Evolutionary conservation across 75 land plant species (phyloP).

Genomic region (Selaginella tamariscina): DNA sequence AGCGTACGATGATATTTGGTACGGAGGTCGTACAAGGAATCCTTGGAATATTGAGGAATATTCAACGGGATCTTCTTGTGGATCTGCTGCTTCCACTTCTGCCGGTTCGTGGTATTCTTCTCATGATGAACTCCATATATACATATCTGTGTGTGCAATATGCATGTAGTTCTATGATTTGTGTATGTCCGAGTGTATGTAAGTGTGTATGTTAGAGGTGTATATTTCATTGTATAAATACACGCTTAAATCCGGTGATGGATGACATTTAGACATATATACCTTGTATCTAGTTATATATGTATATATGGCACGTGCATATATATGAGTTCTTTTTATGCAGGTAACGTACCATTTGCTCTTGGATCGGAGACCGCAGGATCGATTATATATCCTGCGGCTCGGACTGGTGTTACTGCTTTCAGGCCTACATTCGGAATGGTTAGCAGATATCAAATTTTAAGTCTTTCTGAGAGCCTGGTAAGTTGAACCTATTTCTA

Average conservation of each 20-base stretch:
- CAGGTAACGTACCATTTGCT: slow-evolving; percentile 72
- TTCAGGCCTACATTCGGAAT: slow-evolving; percentile 73
- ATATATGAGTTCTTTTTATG: neutral
- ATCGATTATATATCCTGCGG: slow-evolving; percentile 60
- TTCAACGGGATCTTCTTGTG: slow-evolving; percentile 67
- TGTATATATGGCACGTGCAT: too few species aligned
- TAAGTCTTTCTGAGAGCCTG: slow-evolving; percentile 74
- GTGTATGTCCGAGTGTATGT: too few species aligned
- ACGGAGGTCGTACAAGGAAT: slow-evolving; percentile 72
- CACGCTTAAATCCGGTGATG: too few species aligned
- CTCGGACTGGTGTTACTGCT: slow-evolving; percentile 76
- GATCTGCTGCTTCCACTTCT: slow-evolving; percentile 72
- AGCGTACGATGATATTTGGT: slow-evolving; percentile 83
- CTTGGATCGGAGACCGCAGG: slow-evolving; percentile 79
- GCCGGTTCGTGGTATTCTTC: slow-evolving; percentile 40
- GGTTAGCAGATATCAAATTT: slow-evolving; percentile 60
- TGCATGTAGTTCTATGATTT: neutral
- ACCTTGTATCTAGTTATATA: too few species aligned
- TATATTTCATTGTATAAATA: too few species aligned
- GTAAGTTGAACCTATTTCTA: slow-evolving; percentile 20
- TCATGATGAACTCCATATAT: neutral
- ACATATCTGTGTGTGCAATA: slow-evolving; percentile 3
- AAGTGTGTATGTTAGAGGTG: too few species aligned
- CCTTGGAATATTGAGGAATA: slow-evolving; percentile 78
- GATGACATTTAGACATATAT: too few species aligned